Base-by-base conservation (phyloP, 208 protist genomes). In the Crithidia fasciculata region DNA sequence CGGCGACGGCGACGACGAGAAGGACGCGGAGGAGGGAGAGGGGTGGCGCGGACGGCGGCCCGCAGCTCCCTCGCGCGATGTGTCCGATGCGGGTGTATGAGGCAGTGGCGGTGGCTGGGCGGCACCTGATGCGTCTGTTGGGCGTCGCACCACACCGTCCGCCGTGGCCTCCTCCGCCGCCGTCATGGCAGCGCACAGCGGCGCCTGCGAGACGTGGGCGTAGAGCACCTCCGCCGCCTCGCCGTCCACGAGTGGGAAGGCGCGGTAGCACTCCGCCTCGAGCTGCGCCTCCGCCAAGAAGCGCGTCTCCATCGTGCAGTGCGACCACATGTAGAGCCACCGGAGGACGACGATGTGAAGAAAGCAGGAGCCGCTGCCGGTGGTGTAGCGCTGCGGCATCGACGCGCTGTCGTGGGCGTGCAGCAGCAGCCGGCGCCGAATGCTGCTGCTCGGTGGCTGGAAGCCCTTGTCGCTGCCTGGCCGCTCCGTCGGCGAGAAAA, bases 201-300 rank as follows among this genome's bases (percentile, higher is more conserved):
- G 70, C 0, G 43, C 49, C 18, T 36, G 54, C 16, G 71, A 40
- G 8, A 84, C 52, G 15, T 79, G 50, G 5, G 79, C 62, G 49
- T 70, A 74, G 37, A 80, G 55, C 45, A 58, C 62, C 28, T 54
- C 47, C 39, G 74, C 74, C 39, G 59, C 62, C 45, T 74, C 62
- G 15, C 62, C 74, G 36, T 80, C 62, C 39, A 90, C 63, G 36
- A 92, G 67, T 2, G 91, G 91, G 68, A 95, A 92, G 49, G 82
- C 85, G 36, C 91, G 91, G 68, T 90, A 93, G 59, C 76, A 76
- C 60, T 95, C 91, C 45, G 84, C 84, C 45, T 93, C 83, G 16
- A 88, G 64, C 72, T 95, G 88, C 43, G 76, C 57, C 49, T 86
- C 69, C n/a, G 74, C 58, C 3, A 91, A 55, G 36, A 78, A 65